Evolutionary conservation across 148 eudicot species (phyloP).

Genomic region (Cornus controversa): DNA sequence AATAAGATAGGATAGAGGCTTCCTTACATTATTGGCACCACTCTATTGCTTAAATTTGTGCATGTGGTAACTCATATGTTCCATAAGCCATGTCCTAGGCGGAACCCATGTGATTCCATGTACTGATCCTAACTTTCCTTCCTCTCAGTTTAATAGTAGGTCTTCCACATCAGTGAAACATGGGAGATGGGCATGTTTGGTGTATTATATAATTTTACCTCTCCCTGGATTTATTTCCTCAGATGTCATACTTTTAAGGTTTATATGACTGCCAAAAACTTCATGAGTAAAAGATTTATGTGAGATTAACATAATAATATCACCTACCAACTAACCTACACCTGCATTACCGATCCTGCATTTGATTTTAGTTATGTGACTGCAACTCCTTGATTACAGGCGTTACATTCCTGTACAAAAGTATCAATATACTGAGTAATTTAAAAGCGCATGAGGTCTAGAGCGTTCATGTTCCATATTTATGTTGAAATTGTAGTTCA

Average conservation of each 20-base stretch:
- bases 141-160: not conserved
- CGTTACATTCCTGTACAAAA: not conserved
- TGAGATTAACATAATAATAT: not conserved
- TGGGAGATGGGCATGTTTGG: not conserved
- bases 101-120: constrained; percentile 9
- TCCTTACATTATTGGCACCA: not conserved
- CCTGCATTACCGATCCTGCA: not conserved
- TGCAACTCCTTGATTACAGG: not conserved
- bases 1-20: not conserved
- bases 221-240: not conserved
- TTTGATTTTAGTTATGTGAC: not conserved
- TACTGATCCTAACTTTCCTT: not conserved
- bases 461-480: not conserved
- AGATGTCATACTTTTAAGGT: not conserved
- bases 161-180: not conserved
- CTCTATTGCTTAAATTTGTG: not conserved
- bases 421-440: not conserved
- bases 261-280: not conserved
- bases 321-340: not conserved
- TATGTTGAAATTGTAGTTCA: not conserved
- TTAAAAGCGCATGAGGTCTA: not conserved
- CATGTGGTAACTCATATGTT: not conserved
- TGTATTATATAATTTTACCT: not conserved
- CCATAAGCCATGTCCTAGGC: not conserved
- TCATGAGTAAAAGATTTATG: not conserved